A percentile compares a stretch with the other conserved stretches of the same genome.
phyloP scores from a whole-genome alignment of 192 early-diverging fungal genomes.

The Irineochytrium annulatum region DNA sequence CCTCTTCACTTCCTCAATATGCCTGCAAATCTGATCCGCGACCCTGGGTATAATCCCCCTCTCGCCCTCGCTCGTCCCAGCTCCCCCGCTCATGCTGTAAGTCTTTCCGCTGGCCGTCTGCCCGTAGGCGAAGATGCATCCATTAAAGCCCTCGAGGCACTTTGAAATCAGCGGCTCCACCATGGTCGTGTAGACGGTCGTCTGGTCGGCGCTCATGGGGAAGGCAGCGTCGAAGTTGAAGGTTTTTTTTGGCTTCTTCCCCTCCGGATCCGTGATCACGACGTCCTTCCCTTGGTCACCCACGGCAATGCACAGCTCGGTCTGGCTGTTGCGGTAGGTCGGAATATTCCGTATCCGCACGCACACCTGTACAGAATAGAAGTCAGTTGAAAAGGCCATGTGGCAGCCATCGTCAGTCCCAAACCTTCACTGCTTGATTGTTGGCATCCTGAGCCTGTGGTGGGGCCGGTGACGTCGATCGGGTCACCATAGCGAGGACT shows the following conservation, averaged over 20 bases:
- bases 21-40: background rate
- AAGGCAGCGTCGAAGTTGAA: conserved; percentile 42
- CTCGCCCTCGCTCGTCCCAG: conserved; percentile 27
- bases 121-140: conserved; percentile 97
- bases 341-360: too few relatives aligned
- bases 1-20: background rate
- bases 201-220: conserved; percentile 31
- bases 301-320: too few relatives aligned
- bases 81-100: conserved; percentile 53
- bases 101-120: conserved; percentile 97
- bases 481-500: too few relatives aligned
- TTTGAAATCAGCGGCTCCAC: conserved; percentile 37
- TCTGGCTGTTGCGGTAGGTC: too few relatives aligned
- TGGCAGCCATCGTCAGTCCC: too few relatives aligned
- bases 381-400: too few relatives aligned
- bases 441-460: too few relatives aligned
- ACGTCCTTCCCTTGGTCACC: too few relatives aligned
- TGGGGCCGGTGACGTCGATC: too few relatives aligned
- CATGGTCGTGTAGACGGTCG: conserved; percentile 25
- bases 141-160: conserved; percentile 43
- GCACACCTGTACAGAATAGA: too few relatives aligned
- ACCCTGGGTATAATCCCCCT: background rate
- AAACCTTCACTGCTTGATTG: too few relatives aligned
- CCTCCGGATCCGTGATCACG: conserved; percentile 7
- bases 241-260: conserved; percentile 11